Percentiles rank a stretch among this genome's conserved stretches.
Evolutionary conservation across 164 flowering plant genomes (phyloP).

Genomic region (Litsea cubeba): DNA sequence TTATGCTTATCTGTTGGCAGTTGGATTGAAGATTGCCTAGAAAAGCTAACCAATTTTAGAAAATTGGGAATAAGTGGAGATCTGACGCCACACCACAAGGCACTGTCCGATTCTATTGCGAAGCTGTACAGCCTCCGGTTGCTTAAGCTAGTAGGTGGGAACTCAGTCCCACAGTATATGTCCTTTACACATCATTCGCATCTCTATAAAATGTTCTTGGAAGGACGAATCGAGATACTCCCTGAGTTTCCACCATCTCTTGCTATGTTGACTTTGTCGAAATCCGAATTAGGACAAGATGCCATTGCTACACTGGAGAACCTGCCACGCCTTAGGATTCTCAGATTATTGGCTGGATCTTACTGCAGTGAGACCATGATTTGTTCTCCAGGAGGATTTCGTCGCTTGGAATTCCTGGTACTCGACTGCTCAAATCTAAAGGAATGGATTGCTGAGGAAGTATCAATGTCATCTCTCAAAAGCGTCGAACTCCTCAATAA

Average conservation of each 20-base stretch:
- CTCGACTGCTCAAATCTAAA: slow-evolving; percentile 7
- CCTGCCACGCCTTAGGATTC: background rate
- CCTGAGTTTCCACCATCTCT: background rate
- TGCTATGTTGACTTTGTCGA: background rate
- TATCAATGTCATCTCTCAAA: slow-evolving; percentile 14
- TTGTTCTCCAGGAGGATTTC: slow-evolving; percentile 14
- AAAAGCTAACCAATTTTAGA: slow-evolving; percentile 1
- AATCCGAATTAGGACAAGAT: background rate
- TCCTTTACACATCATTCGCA: background rate
- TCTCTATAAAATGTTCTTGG: slow-evolving; percentile 1
- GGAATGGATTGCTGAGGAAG: slow-evolving; percentile 24
- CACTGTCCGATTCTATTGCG: background rate
- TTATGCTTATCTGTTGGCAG: background rate
- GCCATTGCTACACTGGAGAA: background rate
- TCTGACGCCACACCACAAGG: background rate
- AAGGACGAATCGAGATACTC: background rate
- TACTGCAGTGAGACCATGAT: slow-evolving; percentile 10
- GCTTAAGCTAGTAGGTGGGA: background rate
- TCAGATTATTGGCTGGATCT: background rate
- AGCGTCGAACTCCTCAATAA: no score
- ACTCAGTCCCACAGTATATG: background rate
- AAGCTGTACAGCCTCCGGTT: background rate
- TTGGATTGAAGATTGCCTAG: background rate
- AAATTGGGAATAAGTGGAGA: background rate
- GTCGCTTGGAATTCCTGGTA: slow-evolving; percentile 10